Evolutionary conservation across 176 grass and related monocot genomes (phyloP).

Genomic region (Zoysia pacifica): DNA sequence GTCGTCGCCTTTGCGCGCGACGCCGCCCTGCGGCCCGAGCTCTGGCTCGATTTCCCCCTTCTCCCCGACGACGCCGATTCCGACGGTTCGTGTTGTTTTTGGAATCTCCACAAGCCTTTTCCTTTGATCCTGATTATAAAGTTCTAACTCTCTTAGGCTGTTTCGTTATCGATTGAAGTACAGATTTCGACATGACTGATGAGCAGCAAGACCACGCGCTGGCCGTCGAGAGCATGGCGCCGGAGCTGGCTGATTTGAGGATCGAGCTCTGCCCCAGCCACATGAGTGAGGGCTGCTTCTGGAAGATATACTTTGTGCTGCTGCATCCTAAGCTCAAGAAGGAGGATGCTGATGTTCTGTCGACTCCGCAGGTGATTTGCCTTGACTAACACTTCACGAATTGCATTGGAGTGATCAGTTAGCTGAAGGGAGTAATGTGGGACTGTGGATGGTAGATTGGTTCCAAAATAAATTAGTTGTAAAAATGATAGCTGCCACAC

Average conservation of each 20-base stretch:
- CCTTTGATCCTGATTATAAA: background rate
- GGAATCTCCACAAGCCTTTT: background rate
- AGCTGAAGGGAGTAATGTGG: background rate
- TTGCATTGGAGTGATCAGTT: slow-evolving; percentile 2
- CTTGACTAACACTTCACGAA: background rate
- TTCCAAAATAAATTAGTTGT: slow-evolving; percentile 7
- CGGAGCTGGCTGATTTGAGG: slow-evolving; percentile 74
- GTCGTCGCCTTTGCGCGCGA: slow-evolving; percentile 76
- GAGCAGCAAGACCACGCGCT: slow-evolving; percentile 73
- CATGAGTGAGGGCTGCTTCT: slow-evolving; percentile 89
- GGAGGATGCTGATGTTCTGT: slow-evolving; percentile 65
- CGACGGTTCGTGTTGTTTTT: slow-evolving; percentile 32
- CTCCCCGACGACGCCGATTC: slow-evolving; percentile 67
- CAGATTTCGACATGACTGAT: slow-evolving; percentile 91
- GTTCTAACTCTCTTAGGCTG: background rate
- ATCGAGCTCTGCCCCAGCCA: slow-evolving; percentile 79
- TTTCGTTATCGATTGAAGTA: background rate
- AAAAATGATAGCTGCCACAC: background rate
- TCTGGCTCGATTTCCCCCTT: slow-evolving; percentile 86
- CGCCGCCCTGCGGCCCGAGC: slow-evolving; percentile 77
- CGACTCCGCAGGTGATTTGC: slow-evolving; percentile 65
- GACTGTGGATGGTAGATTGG: background rate
- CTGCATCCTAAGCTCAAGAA: slow-evolving; percentile 73
- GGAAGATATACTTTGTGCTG: slow-evolving; percentile 93
- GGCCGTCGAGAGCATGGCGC: slow-evolving; percentile 69